Evolutionary conservation across 208 protist genomes (phyloP).

Genomic region (Jaenimonas drosophilae): DNA sequence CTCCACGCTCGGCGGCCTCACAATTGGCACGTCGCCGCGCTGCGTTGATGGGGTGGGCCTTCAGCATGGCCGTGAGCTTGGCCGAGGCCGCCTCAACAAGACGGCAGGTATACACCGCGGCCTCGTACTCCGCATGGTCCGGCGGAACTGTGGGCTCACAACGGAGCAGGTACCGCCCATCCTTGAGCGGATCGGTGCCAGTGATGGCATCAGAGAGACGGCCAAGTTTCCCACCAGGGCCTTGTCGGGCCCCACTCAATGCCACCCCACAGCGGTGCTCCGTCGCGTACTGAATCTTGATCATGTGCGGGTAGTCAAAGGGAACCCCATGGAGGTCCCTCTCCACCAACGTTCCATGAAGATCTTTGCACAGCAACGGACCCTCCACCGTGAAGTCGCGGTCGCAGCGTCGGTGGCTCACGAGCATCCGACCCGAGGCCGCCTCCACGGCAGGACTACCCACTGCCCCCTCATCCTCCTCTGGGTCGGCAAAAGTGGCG

Average conservation of each 20-base stretch:
- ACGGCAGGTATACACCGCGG: slow-evolving; percentile 45
- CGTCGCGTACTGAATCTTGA: slow-evolving; percentile 54
- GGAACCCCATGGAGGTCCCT: slow-evolving; percentile 20
- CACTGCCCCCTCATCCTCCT: slow-evolving; percentile 5
- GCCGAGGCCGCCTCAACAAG: slow-evolving; percentile 52
- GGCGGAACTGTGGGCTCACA: slow-evolving; percentile 33
- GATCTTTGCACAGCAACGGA: slow-evolving; percentile 26
- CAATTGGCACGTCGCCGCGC: slow-evolving; percentile 15
- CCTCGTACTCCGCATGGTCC: slow-evolving; percentile 31
- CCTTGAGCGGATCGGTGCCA: slow-evolving; percentile 55
- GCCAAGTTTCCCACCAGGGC: slow-evolving; percentile 6
- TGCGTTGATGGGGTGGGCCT: slow-evolving; percentile 44
- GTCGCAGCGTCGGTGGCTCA: slow-evolving; percentile 56
- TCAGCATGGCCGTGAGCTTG: slow-evolving; percentile 21
- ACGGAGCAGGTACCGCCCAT: slow-evolving; percentile 23
- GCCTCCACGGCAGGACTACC: slow-evolving; percentile 7
- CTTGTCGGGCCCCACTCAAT: slow-evolving; percentile 29
- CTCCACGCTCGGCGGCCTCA: background rate
- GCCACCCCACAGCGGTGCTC: slow-evolving; percentile 68
- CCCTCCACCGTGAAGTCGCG: slow-evolving; percentile 56
- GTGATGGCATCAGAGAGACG: slow-evolving; percentile 48
- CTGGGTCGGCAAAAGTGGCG: slow-evolving; percentile 24
- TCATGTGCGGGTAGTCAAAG: slow-evolving; percentile 30
- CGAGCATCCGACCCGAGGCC: slow-evolving; percentile 10
- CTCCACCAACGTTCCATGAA: slow-evolving; percentile 29